phyloP scores from a whole-genome alignment of 2,329 filamentous ascomycete genomes.

The Scolecobasidium constrictum region DNA sequence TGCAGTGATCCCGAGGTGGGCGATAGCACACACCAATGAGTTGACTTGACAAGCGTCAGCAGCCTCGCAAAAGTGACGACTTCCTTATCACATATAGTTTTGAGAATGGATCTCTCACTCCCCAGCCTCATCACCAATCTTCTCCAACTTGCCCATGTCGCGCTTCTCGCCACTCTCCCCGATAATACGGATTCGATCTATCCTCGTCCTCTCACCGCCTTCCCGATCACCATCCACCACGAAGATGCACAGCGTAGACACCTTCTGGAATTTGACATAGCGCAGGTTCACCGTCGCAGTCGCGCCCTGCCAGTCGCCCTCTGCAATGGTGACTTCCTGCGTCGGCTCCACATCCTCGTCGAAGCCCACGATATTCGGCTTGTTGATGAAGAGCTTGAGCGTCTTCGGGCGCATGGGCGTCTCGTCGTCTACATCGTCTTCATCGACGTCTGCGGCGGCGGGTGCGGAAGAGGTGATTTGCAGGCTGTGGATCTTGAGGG shows the following conservation, averaged over 20 bases:
- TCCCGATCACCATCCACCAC: slow-evolving; percentile 73
- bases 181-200: slow-evolving; percentile 70
- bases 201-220: slow-evolving; percentile 71
- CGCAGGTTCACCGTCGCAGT: slow-evolving; percentile 51
- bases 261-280: slow-evolving; percentile 96
- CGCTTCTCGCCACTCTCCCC: slow-evolving; percentile 87
- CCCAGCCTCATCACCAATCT: slow-evolving; percentile 65
- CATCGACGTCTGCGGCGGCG: slow-evolving; percentile 37
- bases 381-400: slow-evolving; percentile 80
- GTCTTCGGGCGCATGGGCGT: slow-evolving; percentile 70
- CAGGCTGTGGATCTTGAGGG: slow-evolving; percentile 76
- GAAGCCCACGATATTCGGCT: slow-evolving; percentile 82
- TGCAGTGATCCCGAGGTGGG: no score
- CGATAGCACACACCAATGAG: no score
- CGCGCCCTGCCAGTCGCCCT: slow-evolving; percentile 60
- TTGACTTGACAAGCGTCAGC: no score
- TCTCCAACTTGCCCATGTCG: slow-evolving; percentile 89
- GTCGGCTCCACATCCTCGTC: slow-evolving; percentile 77
- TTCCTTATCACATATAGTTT: no score
- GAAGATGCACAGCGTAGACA: slow-evolving; percentile 77
- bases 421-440: slow-evolving; percentile 64
- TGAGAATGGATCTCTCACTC: no score
- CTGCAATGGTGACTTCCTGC: slow-evolving; percentile 64
- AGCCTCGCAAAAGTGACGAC: no score
- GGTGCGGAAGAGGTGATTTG: slow-evolving; percentile 75